Base-by-base conservation (phyloP, 75 land plant genomes). In the Selaginella tamariscina region DNA sequence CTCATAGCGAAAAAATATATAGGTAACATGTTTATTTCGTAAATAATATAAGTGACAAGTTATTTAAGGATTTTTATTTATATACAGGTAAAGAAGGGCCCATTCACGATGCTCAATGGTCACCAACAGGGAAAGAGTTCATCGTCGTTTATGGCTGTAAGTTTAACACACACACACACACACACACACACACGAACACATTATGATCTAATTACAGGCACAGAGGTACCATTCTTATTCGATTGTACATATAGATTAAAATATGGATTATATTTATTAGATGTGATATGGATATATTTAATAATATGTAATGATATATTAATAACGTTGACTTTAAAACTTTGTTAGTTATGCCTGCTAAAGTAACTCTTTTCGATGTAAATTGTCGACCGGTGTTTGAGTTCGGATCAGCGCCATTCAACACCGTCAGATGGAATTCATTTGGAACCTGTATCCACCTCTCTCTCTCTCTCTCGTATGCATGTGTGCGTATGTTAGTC, bases 131-230 rank as follows among this genome's bases (percentile, higher is more conserved):
- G 70, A 74, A 75, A 65, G 96, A 95, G 70, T 95, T 95, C 78
- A 82, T 90, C 18, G 99, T 85, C 66, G 86, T 95, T 31, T 95
- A 95, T 81, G 99, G 99, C 74, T 95, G 99, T 95, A 95, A 90
- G n/a, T n/a, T n/a, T n/a, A n/a, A n/a, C n/a, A n/a, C n/a, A n/a
- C n/a, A n/a, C n/a, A n/a, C n/a, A n/a, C n/a, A n/a, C n/a, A n/a
- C n/a, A n/a, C n/a, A n/a, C n/a, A n/a, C n/a, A n/a, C n/a, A n/a
- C n/a, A n/a, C n/a, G n/a, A n/a, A n/a, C n/a, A n/a, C n/a, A n/a
- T n/a, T n/a, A n/a, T n/a, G n/a, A n/a, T n/a, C n/a, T n/a, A n/a
- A n/a, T n/a, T n/a, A n/a, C n/a, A n/a, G n/a, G n/a, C n/a, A n/a
- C n/a, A n/a, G n/a, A n/a, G n/a, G n/a, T n/a, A n/a, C n/a, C n/a